These are phyloP conservation scores for Tetraselmis striata DNA, from an alignment of 139 green algal species.

Conservation along the genomic window DNA sequence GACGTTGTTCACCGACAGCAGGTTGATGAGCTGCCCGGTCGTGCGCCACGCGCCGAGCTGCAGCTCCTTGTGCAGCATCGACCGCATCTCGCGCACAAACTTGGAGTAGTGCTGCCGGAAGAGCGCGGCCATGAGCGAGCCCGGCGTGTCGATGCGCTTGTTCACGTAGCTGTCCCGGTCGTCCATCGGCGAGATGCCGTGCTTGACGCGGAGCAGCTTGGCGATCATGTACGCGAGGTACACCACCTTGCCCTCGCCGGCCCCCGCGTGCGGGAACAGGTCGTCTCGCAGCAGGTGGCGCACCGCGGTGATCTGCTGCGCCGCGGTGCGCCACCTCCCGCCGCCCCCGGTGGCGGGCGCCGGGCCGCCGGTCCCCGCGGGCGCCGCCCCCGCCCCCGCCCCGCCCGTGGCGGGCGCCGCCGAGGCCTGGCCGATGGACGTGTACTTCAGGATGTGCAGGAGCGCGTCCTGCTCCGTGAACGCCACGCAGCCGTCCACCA, in stretches of 20 bases:
- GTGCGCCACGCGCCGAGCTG: not conserved
- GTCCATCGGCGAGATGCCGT: conserved; percentile 32
- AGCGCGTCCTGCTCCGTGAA: conserved; percentile 39
- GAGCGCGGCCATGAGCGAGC: conserved; percentile 73
- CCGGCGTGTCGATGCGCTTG: conserved; percentile 93
- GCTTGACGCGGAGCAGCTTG: conserved; percentile 4
- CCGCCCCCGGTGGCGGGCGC: too few species aligned
- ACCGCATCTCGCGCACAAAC: conserved; percentile 29
- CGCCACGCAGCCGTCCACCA: conserved; percentile 15
- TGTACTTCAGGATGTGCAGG: conserved; percentile 82
- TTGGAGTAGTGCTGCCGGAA: conserved; percentile 63
- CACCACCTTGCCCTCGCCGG: conserved; percentile 75
- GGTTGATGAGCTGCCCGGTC: conserved; percentile 66
- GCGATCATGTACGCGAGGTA: conserved; percentile 67
- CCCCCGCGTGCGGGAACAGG: conserved; percentile 38
- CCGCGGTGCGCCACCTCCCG: too few species aligned
- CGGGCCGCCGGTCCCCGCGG: too few species aligned
- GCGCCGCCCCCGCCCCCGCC: too few species aligned
- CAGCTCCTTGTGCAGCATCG: conserved; percentile 48
- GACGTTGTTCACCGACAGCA: conserved; percentile 41
- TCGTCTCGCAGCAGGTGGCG: conserved; percentile 18
- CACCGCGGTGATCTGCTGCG: not conserved
- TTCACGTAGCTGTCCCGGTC: conserved; percentile 98
- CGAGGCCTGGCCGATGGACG: too few species aligned
- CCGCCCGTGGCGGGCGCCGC: too few species aligned